Percentiles rank a stretch among this genome's conserved stretches.
These are phyloP conservation scores for Triglochin maritima DNA, from an alignment of 106 monocot species.

Conservation along the genomic window DNA sequence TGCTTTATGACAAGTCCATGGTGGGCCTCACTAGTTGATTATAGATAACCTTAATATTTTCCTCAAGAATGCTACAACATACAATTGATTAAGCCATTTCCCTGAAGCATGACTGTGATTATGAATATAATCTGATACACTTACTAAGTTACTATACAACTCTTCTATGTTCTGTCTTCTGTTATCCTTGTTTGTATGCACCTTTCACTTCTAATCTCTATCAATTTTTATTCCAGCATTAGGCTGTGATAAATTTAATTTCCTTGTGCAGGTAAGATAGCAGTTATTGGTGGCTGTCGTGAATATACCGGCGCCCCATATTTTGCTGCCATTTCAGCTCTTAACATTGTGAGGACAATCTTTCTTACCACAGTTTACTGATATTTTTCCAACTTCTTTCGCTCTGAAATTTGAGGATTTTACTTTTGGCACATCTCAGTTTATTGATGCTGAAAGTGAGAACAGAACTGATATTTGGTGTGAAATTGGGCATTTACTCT, in stretches of 20 bases:
- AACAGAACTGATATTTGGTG: no score
- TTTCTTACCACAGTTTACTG: neutral
- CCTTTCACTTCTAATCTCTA: neutral
- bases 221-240: neutral
- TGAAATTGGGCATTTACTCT: no score
- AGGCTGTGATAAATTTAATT: neutral
- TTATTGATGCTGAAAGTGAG: no score
- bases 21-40: no score
- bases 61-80: no score
- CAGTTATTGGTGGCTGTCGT: conserved; percentile 96
- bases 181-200: neutral
- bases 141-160: no score
- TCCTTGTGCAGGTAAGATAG: conserved; percentile 65
- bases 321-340: conserved; percentile 90
- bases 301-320: conserved; percentile 98
- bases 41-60: no score
- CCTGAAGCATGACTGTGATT: neutral
- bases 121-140: neutral
- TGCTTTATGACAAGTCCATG: no score
- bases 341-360: conserved; percentile 63
- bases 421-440: no score
- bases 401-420: neutral
- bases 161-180: neutral
- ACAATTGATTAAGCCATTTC: neutral
- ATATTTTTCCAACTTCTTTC: neutral